A percentile compares a stretch with the other conserved stretches of the same genome.
phyloP scores from a whole-genome alignment of 2,329 filamentous ascomycete genomes.

The Aspergillus sp. region DNA sequence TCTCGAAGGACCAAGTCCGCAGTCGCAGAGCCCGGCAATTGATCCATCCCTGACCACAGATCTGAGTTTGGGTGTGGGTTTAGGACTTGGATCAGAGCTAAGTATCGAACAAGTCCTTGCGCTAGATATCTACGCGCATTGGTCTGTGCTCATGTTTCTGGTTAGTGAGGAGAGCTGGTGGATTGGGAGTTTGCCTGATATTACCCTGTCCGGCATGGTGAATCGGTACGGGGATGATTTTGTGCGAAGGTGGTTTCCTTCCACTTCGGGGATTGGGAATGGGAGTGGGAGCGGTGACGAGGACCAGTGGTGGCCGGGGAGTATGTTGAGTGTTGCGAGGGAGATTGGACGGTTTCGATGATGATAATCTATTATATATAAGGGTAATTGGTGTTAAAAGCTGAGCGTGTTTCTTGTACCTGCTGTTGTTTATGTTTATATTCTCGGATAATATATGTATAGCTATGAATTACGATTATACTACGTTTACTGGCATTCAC shows the following conservation, averaged over 20 bases:
- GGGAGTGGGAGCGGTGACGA: not conserved
- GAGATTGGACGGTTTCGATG: conserved; percentile 1
- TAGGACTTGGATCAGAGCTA: not conserved
- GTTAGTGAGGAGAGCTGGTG: not conserved
- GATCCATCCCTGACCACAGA: too few relatives aligned
- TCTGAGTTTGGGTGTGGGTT: too few relatives aligned
- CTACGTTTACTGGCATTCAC: too few relatives aligned
- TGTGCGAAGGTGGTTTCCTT: not conserved
- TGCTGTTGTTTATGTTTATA: too few relatives aligned
- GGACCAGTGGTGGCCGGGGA: conserved; percentile 2
- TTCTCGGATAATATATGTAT: too few relatives aligned
- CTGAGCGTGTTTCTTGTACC: too few relatives aligned
- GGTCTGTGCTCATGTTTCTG: not conserved
- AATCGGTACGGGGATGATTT: conserved; percentile 1
- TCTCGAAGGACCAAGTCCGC: not conserved
- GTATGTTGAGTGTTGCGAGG: not conserved
- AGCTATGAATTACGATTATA: conserved; percentile 24
- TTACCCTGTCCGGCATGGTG: not conserved
- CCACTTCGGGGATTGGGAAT: too few relatives aligned
- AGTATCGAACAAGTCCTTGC: not conserved
- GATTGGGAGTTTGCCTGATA: not conserved
- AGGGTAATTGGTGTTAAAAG: too few relatives aligned
- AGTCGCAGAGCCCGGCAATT: too few relatives aligned
- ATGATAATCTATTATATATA: too few relatives aligned
- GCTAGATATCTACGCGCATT: conserved; percentile 4